Conservation (phyloP, 352 stramenopile species). For the Halophytophthora batemanensis region DNA sequence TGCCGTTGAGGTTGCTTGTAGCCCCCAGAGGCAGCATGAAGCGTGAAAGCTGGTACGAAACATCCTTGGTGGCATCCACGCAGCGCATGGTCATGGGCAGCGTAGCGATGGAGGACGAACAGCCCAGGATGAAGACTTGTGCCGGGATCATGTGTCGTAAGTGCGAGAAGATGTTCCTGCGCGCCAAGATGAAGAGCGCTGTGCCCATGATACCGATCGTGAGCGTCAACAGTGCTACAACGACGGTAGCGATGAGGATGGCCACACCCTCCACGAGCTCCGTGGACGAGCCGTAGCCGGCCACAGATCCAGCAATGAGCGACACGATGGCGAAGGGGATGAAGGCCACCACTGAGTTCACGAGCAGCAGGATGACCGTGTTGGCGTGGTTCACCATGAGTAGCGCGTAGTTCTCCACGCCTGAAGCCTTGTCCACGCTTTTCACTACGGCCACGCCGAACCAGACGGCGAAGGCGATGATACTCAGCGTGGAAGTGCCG, state of each 20-base stretch:
- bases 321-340: conserved; percentile 74
- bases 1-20: conserved; percentile 74
- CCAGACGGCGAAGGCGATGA: conserved; percentile 72
- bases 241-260: conserved; percentile 45
- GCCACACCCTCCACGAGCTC: conserved; percentile 45
- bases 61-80: conserved; percentile 60
- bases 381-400: conserved; percentile 66
- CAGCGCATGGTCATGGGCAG: conserved; percentile 76
- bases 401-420: conserved; percentile 62
- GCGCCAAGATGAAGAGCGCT: conserved; percentile 51
- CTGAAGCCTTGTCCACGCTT: conserved; percentile 43
- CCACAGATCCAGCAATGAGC: conserved; percentile 66
- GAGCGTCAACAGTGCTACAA: conserved; percentile 42
- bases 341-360: conserved; percentile 65
- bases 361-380: conserved; percentile 64
- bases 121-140: conserved; percentile 76
- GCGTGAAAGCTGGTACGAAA: conserved; percentile 52
- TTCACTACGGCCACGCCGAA: conserved; percentile 66
- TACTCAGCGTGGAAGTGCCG: conserved; percentile 49
- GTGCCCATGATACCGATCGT: conserved; percentile 52
- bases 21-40: conserved; percentile 70
- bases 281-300: conserved; percentile 43
- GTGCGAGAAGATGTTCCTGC: conserved; percentile 65
- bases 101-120: conserved; percentile 76
- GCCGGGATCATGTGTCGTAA: conserved; percentile 65